phyloP scores from a whole-genome alignment of 2,329 filamentous ascomycete species.

The Didymella exigua region DNA sequence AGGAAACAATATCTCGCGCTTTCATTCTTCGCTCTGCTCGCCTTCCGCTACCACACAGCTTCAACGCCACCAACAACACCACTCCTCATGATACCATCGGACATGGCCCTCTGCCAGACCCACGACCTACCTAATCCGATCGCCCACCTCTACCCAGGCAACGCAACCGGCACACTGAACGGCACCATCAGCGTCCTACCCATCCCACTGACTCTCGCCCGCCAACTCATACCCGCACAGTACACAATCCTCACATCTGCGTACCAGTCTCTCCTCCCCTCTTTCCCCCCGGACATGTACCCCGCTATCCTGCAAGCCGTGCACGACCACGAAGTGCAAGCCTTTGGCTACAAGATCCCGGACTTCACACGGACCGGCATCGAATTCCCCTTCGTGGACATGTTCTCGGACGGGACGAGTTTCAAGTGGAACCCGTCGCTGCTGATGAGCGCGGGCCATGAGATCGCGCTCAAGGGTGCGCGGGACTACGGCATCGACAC shows the following conservation, averaged over 20 bases:
- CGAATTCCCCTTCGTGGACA: constrained; percentile 63
- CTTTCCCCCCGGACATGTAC: constrained; percentile 59
- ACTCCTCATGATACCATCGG: neutral
- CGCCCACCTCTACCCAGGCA: constrained; percentile 53
- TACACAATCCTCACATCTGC: constrained; percentile 59
- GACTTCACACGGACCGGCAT: constrained; percentile 59
- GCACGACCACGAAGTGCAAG: constrained; percentile 59
- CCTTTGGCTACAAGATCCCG: constrained; percentile 50
- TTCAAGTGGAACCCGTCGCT: constrained; percentile 59
- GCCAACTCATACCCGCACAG: constrained; percentile 55
- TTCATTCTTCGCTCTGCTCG: constrained; percentile 29
- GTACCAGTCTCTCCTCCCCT: constrained; percentile 55
- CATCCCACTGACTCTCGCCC: constrained; percentile 56
- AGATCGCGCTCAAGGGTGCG: constrained; percentile 54
- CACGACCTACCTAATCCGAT: constrained; percentile 56
- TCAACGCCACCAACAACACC: neutral
- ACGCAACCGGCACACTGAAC: constrained; percentile 61
- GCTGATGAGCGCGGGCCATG: constrained; percentile 54
- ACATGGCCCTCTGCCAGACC: constrained; percentile 27
- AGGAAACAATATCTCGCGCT: constrained; percentile 24
- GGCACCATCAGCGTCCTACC: constrained; percentile 60
- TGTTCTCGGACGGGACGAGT: constrained; percentile 57
- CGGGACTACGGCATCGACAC: constrained; percentile 55
- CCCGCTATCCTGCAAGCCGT: constrained; percentile 59
- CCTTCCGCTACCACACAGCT: constrained; percentile 21